phyloP scores from a whole-genome alignment of 768 basidiomycete genomes.

The Suillus spraguei region DNA sequence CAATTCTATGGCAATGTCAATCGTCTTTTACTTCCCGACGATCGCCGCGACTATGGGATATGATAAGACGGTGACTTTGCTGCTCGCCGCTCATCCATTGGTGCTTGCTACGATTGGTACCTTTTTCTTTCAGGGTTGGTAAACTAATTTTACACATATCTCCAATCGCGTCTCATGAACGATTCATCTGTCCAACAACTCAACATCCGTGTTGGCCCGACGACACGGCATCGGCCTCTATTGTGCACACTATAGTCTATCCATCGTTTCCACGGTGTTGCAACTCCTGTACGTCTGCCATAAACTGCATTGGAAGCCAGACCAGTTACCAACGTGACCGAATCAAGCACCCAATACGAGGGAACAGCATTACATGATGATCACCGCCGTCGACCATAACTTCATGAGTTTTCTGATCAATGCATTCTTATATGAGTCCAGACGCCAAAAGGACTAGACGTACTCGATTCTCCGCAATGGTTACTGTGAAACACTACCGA shows the following conservation, averaged over 20 bases:
- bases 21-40: conserved; percentile 48
- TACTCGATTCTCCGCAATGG: too few species aligned
- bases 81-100: conserved; percentile 44
- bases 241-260: conserved; percentile 34
- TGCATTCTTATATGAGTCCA: background rate
- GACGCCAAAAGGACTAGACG: too few species aligned
- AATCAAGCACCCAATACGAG: conserved; percentile 30
- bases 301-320: conserved; percentile 12
- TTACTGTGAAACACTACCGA: background rate
- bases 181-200: conserved; percentile 55
- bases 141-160: background rate
- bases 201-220: conserved; percentile 33
- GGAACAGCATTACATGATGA: conserved; percentile 30
- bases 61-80: conserved; percentile 39
- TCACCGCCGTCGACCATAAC: conserved; percentile 33
- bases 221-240: conserved; percentile 40
- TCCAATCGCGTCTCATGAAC: conserved; percentile 5
- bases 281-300: conserved; percentile 41
- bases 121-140: conserved; percentile 21
- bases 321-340: background rate
- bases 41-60: conserved; percentile 31
- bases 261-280: conserved; percentile 53
- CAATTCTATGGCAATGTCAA: conserved; percentile 56
- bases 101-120: conserved; percentile 33
- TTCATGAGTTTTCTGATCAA: conserved; percentile 24